Evolutionary conservation across 371 early-diverging fungal species (phyloP), one percentile per base, ranked within the genome.

Genomic region (Rhizomucor miehei): DNA sequence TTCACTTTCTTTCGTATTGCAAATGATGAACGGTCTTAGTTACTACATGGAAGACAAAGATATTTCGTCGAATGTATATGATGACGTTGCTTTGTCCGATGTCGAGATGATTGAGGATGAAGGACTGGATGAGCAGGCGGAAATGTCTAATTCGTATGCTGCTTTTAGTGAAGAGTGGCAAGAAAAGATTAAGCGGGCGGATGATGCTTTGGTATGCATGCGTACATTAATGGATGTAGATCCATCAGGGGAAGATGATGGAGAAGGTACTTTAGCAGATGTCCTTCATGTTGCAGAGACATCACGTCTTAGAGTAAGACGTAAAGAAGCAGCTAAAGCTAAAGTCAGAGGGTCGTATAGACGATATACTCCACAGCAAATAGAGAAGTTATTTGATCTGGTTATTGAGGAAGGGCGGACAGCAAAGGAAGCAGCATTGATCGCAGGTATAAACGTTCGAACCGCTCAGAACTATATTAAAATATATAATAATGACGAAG

Each of bases 351-450:
- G 35, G 37, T 25, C 25, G 21, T 59, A 59, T 46, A 53, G 60
- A 50, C 46, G 49, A 45, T 54, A 53, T 24, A 52, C 54, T 14
- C n/a, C 47, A 46, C 39, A 59, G 14, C 48, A 59, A 43, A 48
- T 59, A 20, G 48, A 48, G 39, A 54, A 40, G 49, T 38, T 59
- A 38, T 59, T 54, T 53, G 54, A 59, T 48, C 24, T 59, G 38
- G 54, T 54, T 44, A 59, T 53, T n/a, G 54, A 59, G 39, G 60
- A 52, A 59, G 41, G 41, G 41, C 19, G 41, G 12, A 41, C 41
- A 19, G 41, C 14, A 11, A 41, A 41, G 3, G 16, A 53, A 25
- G 48, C 49, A 1, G 54, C 52, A 20, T 44, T 59, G 56, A 56
- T 56, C 40, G 41, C 57, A 1, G 45, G 50, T 19, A 43, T 56